Conservation (phyloP, 352 stramenopile genomes). For the Phytophthora pisi region DNA sequence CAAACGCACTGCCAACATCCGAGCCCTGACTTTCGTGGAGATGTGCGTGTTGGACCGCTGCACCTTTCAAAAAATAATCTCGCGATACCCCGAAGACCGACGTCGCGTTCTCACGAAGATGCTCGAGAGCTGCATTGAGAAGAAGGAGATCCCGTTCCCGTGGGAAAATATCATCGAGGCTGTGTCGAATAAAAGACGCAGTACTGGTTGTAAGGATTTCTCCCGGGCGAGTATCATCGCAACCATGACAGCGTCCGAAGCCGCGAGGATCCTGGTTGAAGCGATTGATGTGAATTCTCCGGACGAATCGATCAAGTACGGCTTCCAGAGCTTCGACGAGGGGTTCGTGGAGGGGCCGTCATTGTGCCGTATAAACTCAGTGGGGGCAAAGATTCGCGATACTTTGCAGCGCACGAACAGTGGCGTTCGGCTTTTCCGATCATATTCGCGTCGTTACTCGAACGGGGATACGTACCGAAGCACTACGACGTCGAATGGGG, state of each 20-base stretch:
- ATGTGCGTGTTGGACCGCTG: conserved; percentile 17
- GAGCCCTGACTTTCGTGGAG: conserved; percentile 29
- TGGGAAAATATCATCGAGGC: conserved; percentile 22
- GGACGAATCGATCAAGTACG: conserved; percentile 27
- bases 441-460: too few species aligned
- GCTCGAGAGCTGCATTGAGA: conserved; percentile 18
- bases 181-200: conserved; percentile 1
- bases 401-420: conserved; percentile 9
- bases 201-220: background rate
- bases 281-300: conserved; percentile 19
- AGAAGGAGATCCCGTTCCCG: conserved; percentile 12
- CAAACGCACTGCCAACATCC: conserved; percentile 26
- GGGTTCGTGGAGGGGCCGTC: conserved; percentile 5
- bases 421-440: background rate
- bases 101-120: conserved; percentile 18
- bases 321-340: conserved; percentile 21
- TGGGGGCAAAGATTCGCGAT: conserved; percentile 3
- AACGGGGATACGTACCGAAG: too few species aligned
- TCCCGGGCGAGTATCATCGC: conserved; percentile 5
- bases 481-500: too few species aligned
- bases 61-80: conserved; percentile 19
- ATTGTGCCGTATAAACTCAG: conserved; percentile 2
- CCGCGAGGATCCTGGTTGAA: conserved; percentile 16
- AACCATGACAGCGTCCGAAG: conserved; percentile 7
- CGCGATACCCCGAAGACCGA: conserved; percentile 16